These are phyloP conservation scores for Penicillium turbatum DNA, from an alignment of 495 filamentous ascomycete genomes.

Conservation along the genomic window DNA sequence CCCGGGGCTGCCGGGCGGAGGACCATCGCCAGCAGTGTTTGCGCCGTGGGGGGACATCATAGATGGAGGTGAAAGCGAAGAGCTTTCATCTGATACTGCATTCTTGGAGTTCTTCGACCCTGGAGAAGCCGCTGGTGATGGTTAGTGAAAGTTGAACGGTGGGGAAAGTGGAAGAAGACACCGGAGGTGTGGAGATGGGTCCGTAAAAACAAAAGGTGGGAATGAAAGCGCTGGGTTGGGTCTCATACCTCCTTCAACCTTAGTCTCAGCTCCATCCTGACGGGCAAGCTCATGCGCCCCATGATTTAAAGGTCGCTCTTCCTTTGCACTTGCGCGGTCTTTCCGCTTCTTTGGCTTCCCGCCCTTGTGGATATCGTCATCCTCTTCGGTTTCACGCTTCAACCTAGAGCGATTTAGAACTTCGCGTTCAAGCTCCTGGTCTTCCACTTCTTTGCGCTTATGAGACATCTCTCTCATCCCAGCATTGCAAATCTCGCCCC, in stretches of 20 bases:
- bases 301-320: conserved; percentile 56
- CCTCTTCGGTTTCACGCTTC: conserved; percentile 51
- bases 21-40: conserved; percentile 44
- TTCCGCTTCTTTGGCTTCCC: conserved; percentile 50
- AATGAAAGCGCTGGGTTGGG: conserved; percentile 8
- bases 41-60: conserved; percentile 51
- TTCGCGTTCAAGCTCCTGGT: conserved; percentile 44
- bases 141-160: conserved; percentile 14
- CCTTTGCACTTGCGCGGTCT: conserved; percentile 45
- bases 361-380: conserved; percentile 49
- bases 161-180: conserved; percentile 7
- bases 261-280: conserved; percentile 58
- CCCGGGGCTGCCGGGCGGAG: conserved; percentile 42
- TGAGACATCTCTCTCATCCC: conserved; percentile 68
- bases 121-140: conserved; percentile 36
- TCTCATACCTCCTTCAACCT: conserved; percentile 58
- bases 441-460: conserved; percentile 58
- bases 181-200: conserved; percentile 12
- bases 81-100: conserved; percentile 57
- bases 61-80: conserved; percentile 50
- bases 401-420: conserved; percentile 42
- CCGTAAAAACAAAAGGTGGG: conserved; percentile 13
- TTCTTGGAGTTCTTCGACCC: conserved; percentile 49
- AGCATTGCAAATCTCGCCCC: conserved; percentile 60
- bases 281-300: conserved; percentile 62